A percentile compares a stretch with the other conserved stretches of the same genome.
phyloP scores from a whole-genome alignment of 2,329 filamentous ascomycete genomes.

The Sclerotinia nivalis region DNA sequence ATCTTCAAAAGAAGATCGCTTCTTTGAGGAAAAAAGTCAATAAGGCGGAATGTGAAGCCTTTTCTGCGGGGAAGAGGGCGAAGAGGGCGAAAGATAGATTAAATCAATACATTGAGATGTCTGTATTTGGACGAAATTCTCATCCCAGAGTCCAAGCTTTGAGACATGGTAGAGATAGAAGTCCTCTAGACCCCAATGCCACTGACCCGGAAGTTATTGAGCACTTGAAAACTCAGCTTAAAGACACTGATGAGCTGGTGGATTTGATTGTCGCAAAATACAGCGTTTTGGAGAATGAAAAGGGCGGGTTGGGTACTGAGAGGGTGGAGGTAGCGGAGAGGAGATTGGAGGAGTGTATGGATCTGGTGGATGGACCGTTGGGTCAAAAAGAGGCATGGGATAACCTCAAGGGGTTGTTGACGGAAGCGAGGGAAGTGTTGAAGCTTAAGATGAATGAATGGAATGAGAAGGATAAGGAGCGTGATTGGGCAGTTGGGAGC shows the following conservation, averaged over 20 bases:
- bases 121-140: too few species aligned
- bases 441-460: background rate
- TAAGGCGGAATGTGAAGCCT: background rate
- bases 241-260: constrained; percentile 1
- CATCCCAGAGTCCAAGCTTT: background rate
- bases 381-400: constrained; percentile 7
- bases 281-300: background rate
- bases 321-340: background rate
- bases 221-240: background rate
- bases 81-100: background rate
- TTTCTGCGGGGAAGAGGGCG: background rate
- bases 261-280: background rate
- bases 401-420: background rate
- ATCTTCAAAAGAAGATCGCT: background rate
- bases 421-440: background rate
- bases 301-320: too few species aligned
- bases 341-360: constrained; percentile 22
- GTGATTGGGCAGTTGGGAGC: background rate
- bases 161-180: background rate
- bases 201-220: background rate
- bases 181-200: background rate
- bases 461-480: background rate
- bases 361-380: constrained; percentile 17
- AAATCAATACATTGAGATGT: background rate
- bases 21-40: background rate